These are phyloP conservation scores for Citrus australasica DNA, from an alignment of 345 rosid genomes.

Conservation along the genomic window DNA sequence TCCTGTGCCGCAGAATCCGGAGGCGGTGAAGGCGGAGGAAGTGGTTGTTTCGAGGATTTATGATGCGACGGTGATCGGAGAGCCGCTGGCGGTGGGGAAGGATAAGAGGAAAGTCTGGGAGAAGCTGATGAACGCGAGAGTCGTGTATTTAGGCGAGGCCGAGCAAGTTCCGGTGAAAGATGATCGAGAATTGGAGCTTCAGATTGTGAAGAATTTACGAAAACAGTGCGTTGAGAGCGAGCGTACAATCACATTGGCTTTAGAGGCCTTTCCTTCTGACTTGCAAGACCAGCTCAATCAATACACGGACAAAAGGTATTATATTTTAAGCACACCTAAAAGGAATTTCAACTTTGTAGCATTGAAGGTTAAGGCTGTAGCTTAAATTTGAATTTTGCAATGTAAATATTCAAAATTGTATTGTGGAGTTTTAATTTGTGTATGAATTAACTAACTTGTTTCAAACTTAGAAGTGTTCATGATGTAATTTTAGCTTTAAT, in stretches of 20 bases:
- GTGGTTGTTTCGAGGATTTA: constrained; percentile 60
- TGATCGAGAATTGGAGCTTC: constrained; percentile 74
- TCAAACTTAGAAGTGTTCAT: background rate
- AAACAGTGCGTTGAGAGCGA: constrained; percentile 55
- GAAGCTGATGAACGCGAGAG: constrained; percentile 73
- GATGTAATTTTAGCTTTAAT: background rate
- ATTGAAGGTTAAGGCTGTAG: background rate
- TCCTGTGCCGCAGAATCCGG: background rate
- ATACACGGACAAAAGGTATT: constrained; percentile 51
- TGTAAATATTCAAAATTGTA: background rate
- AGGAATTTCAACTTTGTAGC: too few species aligned
- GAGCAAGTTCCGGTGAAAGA: constrained; percentile 85
- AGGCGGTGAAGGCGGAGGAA: constrained; percentile 15
- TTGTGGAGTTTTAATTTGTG: background rate
- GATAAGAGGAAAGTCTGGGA: constrained; percentile 85
- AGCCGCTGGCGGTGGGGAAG: constrained; percentile 86
- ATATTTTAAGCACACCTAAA: background rate
- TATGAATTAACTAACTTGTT: too few species aligned
- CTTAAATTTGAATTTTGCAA: background rate
- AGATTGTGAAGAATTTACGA: constrained; percentile 60
- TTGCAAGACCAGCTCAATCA: constrained; percentile 62
- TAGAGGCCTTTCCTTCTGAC: constrained; percentile 77
- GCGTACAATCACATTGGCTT: constrained; percentile 55
- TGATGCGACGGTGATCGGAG: constrained; percentile 85
- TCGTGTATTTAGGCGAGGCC: constrained; percentile 82